Base-by-base conservation (phyloP, 352 stramenopile species). In the Phytopythium oedochilum region DNA sequence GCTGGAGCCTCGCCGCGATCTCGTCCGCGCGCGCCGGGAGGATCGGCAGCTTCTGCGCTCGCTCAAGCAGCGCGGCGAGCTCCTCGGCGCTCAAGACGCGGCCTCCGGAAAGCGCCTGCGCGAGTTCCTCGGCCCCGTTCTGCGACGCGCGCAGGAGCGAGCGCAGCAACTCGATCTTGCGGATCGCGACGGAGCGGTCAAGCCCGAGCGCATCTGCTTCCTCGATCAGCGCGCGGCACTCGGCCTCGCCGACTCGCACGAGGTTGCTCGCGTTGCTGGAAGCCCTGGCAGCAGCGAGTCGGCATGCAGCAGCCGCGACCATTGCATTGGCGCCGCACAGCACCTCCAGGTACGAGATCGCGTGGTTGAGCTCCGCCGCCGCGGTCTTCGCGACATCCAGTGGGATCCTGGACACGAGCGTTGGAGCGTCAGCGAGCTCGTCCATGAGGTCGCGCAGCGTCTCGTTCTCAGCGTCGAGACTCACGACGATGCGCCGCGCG, bases 31-130 rank as follows among this genome's bases (percentile, higher is more conserved):
- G 60, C 23, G 67, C 48, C 0, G 79, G 75, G 1, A 61, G 68
- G 40, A 92, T 72, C 4, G 75, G 59, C 5, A 89, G 23, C 0
- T 50, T 47, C 20, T 52, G 50, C 18, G 78, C 63, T 0, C 72
- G 70, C 28, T 65, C 60, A 31, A 78, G 60, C 18, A 86, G 29
- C 3, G 64, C 70, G 9, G 82, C 63, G 2, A 84, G 56, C 32
- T 86, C 75, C 35, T 85, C 75, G 0, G 61, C 67, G 40, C 73
- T 84, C 44, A 78, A 80, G 1, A 62, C 79, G 22, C 42, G 53
- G 25, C 79, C 73, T 25, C 34, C 47, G 2, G 29, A 18, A 15
- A 86, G 45, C 12, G 71, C 73, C 35, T 50, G 20, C 0, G 65
- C 26, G 2, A 83, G 48, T 14, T 78, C 71, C 1, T 38, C 28